These are phyloP conservation scores for Rhodotorula diobovata DNA, from an alignment of 768 basidiomycete genomes.

Conservation along the genomic window DNA sequence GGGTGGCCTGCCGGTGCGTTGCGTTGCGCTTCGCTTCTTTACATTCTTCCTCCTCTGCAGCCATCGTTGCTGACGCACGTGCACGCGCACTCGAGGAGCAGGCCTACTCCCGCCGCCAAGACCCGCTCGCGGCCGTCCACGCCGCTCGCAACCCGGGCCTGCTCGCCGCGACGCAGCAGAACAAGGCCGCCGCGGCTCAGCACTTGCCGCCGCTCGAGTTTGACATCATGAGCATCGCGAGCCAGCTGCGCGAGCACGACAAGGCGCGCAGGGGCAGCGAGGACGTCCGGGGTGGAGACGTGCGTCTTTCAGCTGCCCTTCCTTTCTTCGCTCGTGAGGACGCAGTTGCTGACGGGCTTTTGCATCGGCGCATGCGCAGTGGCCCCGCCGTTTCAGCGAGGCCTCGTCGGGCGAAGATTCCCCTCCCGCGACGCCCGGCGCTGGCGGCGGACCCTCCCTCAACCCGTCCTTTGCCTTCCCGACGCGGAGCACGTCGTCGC, in stretches of 20 bases:
- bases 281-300: neutral
- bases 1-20: conserved; percentile 11
- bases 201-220: conserved; percentile 24
- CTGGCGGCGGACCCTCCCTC: conserved; percentile 2
- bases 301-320: neutral
- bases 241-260: conserved; percentile 30
- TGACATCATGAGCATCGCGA: conserved; percentile 30
- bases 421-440: neutral
- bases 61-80: neutral
- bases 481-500: neutral
- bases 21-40: neutral
- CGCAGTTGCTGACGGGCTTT: neutral
- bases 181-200: neutral
- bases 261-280: conserved; percentile 24
- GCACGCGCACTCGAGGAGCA: neutral
- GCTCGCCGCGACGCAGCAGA: neutral
- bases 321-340: neutral
- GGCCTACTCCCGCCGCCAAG: conserved; percentile 18
- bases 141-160: conserved; percentile 28
- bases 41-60: neutral
- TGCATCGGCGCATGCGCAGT: neutral
- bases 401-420: conserved; percentile 10
- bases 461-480: conserved; percentile 33
- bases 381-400: conserved; percentile 12
- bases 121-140: conserved; percentile 24